phyloP scores from a whole-genome alignment of 2,329 filamentous ascomycete species.

The Aspergillus versicolor region DNA sequence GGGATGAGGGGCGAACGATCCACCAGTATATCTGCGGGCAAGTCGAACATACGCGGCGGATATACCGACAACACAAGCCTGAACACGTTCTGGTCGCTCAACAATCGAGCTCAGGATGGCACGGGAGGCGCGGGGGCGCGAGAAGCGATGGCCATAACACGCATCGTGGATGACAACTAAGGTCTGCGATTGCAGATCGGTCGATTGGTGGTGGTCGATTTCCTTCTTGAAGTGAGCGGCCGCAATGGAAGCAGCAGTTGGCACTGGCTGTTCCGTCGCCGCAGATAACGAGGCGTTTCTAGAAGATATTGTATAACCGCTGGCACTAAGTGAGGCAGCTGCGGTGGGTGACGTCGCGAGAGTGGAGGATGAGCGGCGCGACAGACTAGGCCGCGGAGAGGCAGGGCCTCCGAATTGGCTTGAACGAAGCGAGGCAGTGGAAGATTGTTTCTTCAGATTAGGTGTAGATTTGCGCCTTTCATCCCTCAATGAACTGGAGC shows the following conservation, averaged over 20 bases:
- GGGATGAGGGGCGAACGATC: constrained; percentile 66
- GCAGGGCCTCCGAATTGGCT: constrained; percentile 26
- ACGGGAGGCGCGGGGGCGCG: constrained; percentile 75
- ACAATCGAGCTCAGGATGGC: constrained; percentile 76
- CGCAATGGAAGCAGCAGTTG: constrained; percentile 60
- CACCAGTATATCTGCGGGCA: constrained; percentile 74
- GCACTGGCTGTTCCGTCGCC: constrained; percentile 22
- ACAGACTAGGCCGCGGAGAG: constrained; percentile 32
- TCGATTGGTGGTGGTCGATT: constrained; percentile 60
- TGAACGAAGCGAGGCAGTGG: constrained; percentile 39
- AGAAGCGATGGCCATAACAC: constrained; percentile 91
- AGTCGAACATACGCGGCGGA: constrained; percentile 88
- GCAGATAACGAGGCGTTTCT: constrained; percentile 25
- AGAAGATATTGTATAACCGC: constrained; percentile 26
- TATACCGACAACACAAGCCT: constrained; percentile 77
- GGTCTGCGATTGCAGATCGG: constrained; percentile 55
- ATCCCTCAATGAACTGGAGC: constrained; percentile 37
- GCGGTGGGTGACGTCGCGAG: constrained; percentile 26
- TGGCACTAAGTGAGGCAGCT: constrained; percentile 4
- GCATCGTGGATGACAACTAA: constrained; percentile 87
- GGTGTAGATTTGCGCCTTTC: constrained; percentile 36
- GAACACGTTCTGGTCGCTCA: constrained; percentile 87
- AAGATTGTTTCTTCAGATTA: constrained; percentile 40
- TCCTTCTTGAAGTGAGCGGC: constrained; percentile 69
- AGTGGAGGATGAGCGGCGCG: constrained; percentile 36